phyloP scores from a whole-genome alignment of 75 land plant species.

The Picea sitchensis region DNA sequence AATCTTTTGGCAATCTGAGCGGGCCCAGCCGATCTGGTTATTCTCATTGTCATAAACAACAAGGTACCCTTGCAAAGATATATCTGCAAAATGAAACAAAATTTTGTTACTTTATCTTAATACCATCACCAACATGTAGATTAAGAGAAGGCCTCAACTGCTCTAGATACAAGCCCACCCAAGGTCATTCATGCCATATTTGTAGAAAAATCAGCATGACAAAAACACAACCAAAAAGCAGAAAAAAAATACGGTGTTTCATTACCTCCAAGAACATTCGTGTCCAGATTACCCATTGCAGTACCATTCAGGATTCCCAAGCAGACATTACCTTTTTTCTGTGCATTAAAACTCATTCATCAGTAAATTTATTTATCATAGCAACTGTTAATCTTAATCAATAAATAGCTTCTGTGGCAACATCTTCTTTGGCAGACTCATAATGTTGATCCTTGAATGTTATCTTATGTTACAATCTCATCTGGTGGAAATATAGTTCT shows the following conservation, averaged over 20 bases:
- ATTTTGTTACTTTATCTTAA: background rate
- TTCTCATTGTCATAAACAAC: slow-evolving; percentile 79
- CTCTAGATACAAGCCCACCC: background rate
- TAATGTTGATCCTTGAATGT: no score
- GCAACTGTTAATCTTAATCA: background rate
- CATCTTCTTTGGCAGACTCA: no score
- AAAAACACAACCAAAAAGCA: background rate
- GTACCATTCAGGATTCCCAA: slow-evolving; percentile 81
- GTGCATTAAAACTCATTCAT: background rate
- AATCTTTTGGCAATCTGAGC: slow-evolving; percentile 48
- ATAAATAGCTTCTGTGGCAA: background rate
- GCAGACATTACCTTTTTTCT: slow-evolving; percentile 77
- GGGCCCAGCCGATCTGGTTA: slow-evolving; percentile 65
- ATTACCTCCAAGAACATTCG: slow-evolving; percentile 83
- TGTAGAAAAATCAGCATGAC: background rate
- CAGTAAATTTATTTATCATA: background rate
- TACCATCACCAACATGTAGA: background rate
- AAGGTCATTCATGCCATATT: background rate
- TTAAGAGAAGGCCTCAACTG: background rate
- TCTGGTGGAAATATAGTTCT: no score
- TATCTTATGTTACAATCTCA: no score
- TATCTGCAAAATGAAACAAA: slow-evolving; percentile 44
- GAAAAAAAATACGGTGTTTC: background rate
- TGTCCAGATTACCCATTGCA: slow-evolving; percentile 26
- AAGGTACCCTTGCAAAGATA: slow-evolving; percentile 73